Conservation (phyloP, 1,284 basidiomycete genomes). For the Cutaneotrichosporon dermatis region DNA sequence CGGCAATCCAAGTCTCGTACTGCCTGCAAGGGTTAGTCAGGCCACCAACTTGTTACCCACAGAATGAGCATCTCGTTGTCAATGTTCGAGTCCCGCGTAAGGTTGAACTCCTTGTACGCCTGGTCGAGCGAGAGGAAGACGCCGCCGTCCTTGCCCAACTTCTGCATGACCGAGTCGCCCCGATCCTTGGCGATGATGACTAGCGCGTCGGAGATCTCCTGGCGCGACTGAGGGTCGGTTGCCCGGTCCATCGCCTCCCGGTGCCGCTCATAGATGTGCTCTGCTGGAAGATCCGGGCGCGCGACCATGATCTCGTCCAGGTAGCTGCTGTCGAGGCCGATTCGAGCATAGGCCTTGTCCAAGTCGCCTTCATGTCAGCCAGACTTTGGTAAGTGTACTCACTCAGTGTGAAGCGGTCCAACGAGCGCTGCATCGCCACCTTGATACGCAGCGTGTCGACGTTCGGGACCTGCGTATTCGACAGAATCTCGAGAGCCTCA, state of each 20-base stretch:
- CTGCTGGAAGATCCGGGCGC: conserved; percentile 31
- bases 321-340: conserved; percentile 29
- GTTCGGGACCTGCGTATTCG: conserved; percentile 19
- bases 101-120: conserved; percentile 40
- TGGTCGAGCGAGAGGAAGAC: conserved; percentile 35
- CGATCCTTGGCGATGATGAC: conserved; percentile 32
- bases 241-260: conserved; percentile 25
- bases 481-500: conserved; percentile 30
- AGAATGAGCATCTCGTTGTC: conserved; percentile 42
- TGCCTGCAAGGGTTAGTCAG: conserved; percentile 12
- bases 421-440: conserved; percentile 34
- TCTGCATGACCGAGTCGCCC: conserved; percentile 22
- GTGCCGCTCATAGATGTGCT: conserved; percentile 33
- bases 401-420: conserved; percentile 27
- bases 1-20: conserved; percentile 31
- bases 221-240: conserved; percentile 6
- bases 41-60: background rate
- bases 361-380: conserved; percentile 22
- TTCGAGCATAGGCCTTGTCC: conserved; percentile 27
- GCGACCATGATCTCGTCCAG: conserved; percentile 25
- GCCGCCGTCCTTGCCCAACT: conserved; percentile 27
- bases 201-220: conserved; percentile 27
- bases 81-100: conserved; percentile 28
- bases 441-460: conserved; percentile 30
- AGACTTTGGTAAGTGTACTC: too few relatives aligned